phyloP scores from a whole-genome alignment of 2,329 filamentous ascomycete genomes.

The Sclerotinia spermophila region DNA sequence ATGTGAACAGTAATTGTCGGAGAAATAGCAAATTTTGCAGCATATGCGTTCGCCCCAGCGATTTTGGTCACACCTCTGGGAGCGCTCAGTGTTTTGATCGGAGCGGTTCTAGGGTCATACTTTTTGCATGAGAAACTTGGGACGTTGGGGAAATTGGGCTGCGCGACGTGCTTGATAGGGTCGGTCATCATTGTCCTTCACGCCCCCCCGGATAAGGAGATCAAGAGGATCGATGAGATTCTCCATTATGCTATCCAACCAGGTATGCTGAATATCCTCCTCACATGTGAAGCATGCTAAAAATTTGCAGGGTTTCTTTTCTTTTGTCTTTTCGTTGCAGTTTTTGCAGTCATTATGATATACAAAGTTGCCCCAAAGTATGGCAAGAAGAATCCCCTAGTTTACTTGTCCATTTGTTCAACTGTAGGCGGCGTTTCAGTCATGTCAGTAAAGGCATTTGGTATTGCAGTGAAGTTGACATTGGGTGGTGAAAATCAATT shows the following conservation, averaged over 20 bases:
- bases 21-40: conserved; percentile 95
- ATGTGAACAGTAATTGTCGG: conserved; percentile 71
- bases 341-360: conserved; percentile 92
- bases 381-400: conserved; percentile 91
- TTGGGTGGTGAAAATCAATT: conserved; percentile 94
- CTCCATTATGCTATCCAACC: conserved; percentile 85
- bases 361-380: conserved; percentile 87
- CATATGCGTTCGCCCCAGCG: conserved; percentile 97
- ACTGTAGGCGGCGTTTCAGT: conserved; percentile 95
- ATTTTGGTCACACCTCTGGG: conserved; percentile 95
- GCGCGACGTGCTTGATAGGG: conserved; percentile 92
- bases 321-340: conserved; percentile 74
- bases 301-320: conserved; percentile 66
- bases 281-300: conserved; percentile 18
- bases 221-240: conserved; percentile 88
- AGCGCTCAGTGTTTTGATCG: conserved; percentile 90
- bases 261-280: conserved; percentile 52
- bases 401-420: conserved; percentile 97
- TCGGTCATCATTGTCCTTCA: conserved; percentile 97
- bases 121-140: conserved; percentile 88
- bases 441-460: conserved; percentile 99
- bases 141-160: conserved; percentile 87
- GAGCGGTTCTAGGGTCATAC: conserved; percentile 90
- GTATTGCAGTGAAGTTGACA: conserved; percentile 94
- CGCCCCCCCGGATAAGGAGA: conserved; percentile 88